phyloP scores from a whole-genome alignment of 2,329 filamentous ascomycete species.

The Ceratocystiopsis brevicomis region DNA sequence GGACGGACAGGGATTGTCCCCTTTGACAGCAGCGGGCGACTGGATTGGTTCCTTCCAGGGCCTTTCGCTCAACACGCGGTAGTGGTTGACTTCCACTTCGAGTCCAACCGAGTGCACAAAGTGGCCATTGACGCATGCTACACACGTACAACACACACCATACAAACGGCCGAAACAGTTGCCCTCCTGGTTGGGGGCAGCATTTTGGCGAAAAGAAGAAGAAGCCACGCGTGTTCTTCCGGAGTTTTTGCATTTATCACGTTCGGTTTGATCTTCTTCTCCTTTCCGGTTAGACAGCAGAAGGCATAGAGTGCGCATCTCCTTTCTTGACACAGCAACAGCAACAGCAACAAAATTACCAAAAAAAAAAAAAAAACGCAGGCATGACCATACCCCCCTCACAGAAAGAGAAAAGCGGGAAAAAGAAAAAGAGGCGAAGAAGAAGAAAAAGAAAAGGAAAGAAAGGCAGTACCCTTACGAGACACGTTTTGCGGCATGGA shows the following conservation, averaged over 20 bases:
- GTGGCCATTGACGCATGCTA: background rate
- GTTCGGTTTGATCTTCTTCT: background rate
- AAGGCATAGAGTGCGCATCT: conserved; percentile 6
- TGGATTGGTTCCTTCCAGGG: conserved; percentile 50
- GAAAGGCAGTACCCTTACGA: no score
- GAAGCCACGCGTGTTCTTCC: background rate
- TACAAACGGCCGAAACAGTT: no score
- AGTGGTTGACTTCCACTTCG: background rate
- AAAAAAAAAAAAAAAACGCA: background rate
- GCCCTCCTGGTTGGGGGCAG: no score
- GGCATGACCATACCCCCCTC: no score
- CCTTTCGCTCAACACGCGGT: conserved; percentile 41
- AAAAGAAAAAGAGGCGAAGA: no score
- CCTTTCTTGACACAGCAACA: conserved; percentile 1
- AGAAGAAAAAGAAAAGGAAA: no score
- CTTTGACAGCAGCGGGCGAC: conserved; percentile 30
- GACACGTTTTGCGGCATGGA: no score
- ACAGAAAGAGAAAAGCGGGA: no score
- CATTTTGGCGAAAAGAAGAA: background rate
- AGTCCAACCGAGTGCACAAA: background rate
- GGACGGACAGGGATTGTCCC: conserved; percentile 21
- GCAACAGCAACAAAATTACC: no score
- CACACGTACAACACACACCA: background rate
- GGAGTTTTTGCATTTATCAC: background rate
- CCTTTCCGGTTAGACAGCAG: conserved; percentile 4